Base-by-base conservation (phyloP, 306 rosid genomes). In the Lotus japonicus region DNA sequence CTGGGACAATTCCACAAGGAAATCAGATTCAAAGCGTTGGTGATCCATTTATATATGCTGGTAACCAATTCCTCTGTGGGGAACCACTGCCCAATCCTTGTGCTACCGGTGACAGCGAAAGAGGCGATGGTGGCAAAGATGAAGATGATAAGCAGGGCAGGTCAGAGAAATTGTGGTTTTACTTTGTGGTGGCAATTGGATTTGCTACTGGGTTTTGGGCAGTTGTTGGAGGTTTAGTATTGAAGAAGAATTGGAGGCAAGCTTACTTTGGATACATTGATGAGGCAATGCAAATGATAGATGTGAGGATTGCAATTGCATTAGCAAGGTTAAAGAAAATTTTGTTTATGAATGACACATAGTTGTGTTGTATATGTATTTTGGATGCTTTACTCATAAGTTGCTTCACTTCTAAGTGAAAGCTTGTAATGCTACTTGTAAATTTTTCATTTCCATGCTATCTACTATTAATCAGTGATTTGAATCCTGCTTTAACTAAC, bases 21-120 rank as follows among this genome's bases (percentile, higher is more conserved):
- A 65, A 15, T 7, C 73, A 77, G 5, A 28, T 77, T 35, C 9
- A 0, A 48, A 23, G 4, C n/a, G 0, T 56, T 12, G 49, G 38
- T 17, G 54, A 46, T 57, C 58, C 62, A 46, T 71, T 3, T 3
- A 46, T 15, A 23, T 77, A 77, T 26, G 4, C 1, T 26, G 69
- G 77, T 5, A 71, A 77, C 73, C 60, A 6, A 9, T 56, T 14
- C 39, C 68, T 71, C 16, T 77, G 81, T n/a, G 73, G 81, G 5
- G 16, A 9, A 38, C 77, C 61, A 45, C 9, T 60, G 3, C 39
- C 18, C 7, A 70, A 70, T 43, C 33, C 5, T 0, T 72, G 69
- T 4, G 2, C 10, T 12, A 2, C 10, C 13, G 42, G 2, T 11
- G 21, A 62, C 7, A 54, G 35, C n/a, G 12, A 49, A 1, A n/a